These are phyloP conservation scores for Solanum appendiculatum DNA, from an alignment of 257 asterid species.

Conservation along the genomic window DNA sequence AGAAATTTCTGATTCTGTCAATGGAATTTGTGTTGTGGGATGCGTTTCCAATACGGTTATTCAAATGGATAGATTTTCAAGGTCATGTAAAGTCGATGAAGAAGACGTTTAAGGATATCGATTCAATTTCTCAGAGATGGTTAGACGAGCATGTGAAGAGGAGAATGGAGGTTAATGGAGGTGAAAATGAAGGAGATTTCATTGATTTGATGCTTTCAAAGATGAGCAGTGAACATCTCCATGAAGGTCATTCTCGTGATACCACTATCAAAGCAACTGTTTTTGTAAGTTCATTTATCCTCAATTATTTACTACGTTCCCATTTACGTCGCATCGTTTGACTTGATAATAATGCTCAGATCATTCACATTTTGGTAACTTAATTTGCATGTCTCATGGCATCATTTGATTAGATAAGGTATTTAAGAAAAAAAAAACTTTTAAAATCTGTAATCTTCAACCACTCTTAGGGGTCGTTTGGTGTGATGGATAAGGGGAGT, in stretches of 20 bases:
- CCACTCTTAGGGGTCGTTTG: too few relatives aligned
- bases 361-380: neutral
- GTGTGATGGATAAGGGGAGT: too few relatives aligned
- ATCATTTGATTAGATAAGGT: too few relatives aligned
- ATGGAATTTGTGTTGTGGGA: neutral
- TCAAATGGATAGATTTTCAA: conserved; percentile 10
- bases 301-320: too few relatives aligned
- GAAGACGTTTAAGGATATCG: neutral
- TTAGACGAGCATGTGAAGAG: conserved; percentile 1
- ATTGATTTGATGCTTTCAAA: conserved; percentile 7
- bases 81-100: neutral
- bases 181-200: conserved; percentile 1
- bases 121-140: conserved; percentile 9
- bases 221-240: neutral
- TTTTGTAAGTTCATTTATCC: neutral
- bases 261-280: neutral
- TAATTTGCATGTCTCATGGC: neutral
- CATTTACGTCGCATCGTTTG: neutral
- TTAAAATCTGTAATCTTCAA: too few relatives aligned
- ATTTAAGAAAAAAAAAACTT: too few relatives aligned
- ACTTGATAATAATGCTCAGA: neutral
- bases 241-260: neutral
- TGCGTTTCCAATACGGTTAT: neutral
- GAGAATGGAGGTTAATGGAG: neutral
- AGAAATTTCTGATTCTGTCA: conserved; percentile 1